Evolutionary conservation across 768 basidiomycete genomes (phyloP).

Genomic region (Tephrocybe rancida): DNA sequence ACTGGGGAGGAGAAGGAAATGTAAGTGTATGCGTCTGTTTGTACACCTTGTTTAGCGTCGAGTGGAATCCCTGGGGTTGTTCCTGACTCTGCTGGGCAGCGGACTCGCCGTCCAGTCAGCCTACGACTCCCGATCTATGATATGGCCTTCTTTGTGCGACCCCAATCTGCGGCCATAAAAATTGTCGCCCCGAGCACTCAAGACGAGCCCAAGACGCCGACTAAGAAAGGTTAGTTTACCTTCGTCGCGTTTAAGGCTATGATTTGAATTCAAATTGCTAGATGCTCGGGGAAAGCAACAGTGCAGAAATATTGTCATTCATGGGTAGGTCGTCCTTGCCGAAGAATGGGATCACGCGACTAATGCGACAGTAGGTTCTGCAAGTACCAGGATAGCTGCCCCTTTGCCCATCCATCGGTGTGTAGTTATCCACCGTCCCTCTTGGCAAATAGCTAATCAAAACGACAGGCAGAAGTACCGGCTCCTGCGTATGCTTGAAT

Average conservation of each 20-base stretch:
- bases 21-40: constrained; percentile 10
- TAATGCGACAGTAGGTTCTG: constrained; percentile 55
- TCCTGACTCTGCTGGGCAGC: constrained; percentile 21
- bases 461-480: constrained; percentile 25
- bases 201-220: constrained; percentile 41
- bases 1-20: not conserved
- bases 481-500: constrained; percentile 29
- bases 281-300: constrained; percentile 67
- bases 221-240: constrained; percentile 57
- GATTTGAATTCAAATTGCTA: constrained; percentile 24
- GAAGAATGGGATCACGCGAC: not conserved
- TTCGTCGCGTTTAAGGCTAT: not conserved
- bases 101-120: constrained; percentile 18
- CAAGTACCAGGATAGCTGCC: constrained; percentile 85
- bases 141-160: constrained; percentile 75
- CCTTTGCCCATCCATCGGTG: constrained; percentile 80
- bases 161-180: constrained; percentile 66
- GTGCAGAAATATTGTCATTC: constrained; percentile 90
- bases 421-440: constrained; percentile 20
- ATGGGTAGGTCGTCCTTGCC: constrained; percentile 59
- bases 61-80: constrained; percentile 5
- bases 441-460: not conserved
- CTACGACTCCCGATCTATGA: constrained; percentile 7
- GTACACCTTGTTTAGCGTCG: constrained; percentile 7
- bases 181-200: constrained; percentile 66